Conservation (phyloP, 1,139 yeast species). For the Taphrina deformans region DNA sequence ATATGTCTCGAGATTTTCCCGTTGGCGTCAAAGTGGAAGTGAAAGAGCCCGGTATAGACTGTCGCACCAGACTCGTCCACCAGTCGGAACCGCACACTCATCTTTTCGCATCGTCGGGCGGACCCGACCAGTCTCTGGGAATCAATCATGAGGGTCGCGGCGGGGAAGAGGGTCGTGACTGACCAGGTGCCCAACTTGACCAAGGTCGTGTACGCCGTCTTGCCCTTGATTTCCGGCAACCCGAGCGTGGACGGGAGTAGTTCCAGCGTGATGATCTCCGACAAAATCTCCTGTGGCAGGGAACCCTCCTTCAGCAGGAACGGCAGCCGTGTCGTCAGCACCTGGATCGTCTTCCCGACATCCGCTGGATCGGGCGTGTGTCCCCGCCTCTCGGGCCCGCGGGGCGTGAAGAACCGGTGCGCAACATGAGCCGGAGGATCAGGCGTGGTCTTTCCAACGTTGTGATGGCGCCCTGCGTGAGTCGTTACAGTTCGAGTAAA, state of each 20-base stretch:
- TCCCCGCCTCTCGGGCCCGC: background rate
- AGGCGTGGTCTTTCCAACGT: background rate
- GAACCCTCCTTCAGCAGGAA: conserved; percentile 11
- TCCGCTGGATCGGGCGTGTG: conserved; percentile 1
- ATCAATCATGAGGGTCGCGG: conserved; percentile 9
- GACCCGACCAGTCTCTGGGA: conserved; percentile 5
- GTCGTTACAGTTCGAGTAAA: background rate
- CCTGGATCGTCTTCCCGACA: conserved; percentile 22
- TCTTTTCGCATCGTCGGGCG: conserved; percentile 1
- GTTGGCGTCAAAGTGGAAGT: conserved; percentile 24
- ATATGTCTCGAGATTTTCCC: conserved; percentile 25
- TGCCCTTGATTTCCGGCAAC: conserved; percentile 27
- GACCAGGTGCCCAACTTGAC: conserved; percentile 26
- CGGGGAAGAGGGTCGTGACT: conserved; percentile 13
- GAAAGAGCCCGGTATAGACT: conserved; percentile 24
- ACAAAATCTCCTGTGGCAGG: conserved; percentile 17
- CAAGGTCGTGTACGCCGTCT: conserved; percentile 17
- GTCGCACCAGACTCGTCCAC: conserved; percentile 4
- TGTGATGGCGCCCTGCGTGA: background rate
- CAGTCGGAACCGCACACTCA: conserved; percentile 18
- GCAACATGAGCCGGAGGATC: background rate
- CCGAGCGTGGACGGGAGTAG: conserved; percentile 19
- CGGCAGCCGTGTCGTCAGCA: conserved; percentile 23
- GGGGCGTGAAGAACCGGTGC: background rate
- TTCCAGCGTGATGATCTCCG: conserved; percentile 17